These are phyloP conservation scores for Xerocomus potaroensis DNA, from an alignment of 768 basidiomycete genomes.

Conservation along the genomic window DNA sequence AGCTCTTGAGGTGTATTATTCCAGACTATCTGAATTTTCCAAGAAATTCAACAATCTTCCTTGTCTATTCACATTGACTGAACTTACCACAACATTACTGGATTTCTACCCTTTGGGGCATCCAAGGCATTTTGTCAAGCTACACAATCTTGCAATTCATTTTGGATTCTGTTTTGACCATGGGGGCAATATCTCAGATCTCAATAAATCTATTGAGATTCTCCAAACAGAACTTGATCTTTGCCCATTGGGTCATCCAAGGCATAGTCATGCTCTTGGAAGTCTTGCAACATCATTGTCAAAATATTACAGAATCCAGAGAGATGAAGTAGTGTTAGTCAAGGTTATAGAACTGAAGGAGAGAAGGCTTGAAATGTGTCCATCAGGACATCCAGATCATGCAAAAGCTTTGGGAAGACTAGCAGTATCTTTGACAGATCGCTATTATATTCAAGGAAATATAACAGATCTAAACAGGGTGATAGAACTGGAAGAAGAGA, in stretches of 20 bases:
- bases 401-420: too few species aligned
- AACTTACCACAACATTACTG: background rate
- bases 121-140: background rate
- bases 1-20: background rate
- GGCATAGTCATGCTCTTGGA: background rate
- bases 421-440: too few species aligned
- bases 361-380: background rate
- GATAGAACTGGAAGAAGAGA: too few species aligned
- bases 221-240: too few species aligned
- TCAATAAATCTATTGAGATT: too few species aligned
- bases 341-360: background rate
- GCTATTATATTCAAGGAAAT: too few species aligned
- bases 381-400: too few species aligned
- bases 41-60: background rate
- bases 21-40: background rate
- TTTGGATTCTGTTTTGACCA: background rate
- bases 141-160: background rate
- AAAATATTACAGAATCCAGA: background rate
- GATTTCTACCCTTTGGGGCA: background rate
- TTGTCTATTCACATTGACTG: background rate
- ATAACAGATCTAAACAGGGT: too few species aligned
- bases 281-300: background rate
- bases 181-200: too few species aligned
- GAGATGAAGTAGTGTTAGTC: background rate
- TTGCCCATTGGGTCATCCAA: background rate